Percentiles rank a stretch among this genome's conserved stretches.
Evolutionary conservation across 2,329 filamentous ascomycete species (phyloP).

Genomic region (Fusarium fujikuroi): DNA sequence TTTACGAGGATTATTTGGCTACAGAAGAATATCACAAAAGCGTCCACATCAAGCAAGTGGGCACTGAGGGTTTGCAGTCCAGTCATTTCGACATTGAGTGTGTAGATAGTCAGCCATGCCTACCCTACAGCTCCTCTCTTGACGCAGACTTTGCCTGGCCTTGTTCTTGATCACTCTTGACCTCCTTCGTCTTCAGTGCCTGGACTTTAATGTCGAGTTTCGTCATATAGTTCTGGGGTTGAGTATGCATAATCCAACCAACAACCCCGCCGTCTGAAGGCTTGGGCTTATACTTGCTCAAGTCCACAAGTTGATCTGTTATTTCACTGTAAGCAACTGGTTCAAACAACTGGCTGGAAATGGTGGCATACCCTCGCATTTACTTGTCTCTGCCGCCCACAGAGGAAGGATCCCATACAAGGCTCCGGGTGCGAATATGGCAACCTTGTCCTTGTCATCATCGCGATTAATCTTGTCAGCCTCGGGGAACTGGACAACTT

Average conservation of each 20-base stretch:
- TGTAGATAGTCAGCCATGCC: not conserved
- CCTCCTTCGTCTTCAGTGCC: conserved; percentile 46
- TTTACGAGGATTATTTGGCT: not conserved
- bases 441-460: conserved; percentile 51
- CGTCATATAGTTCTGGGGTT: conserved; percentile 47
- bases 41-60: not conserved
- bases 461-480: conserved; percentile 44
- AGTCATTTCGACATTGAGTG: not conserved
- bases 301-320: conserved; percentile 44
- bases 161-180: conserved; percentile 12
- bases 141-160: conserved; percentile 11
- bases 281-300: conserved; percentile 44
- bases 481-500: conserved; percentile 48
- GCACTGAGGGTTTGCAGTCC: not conserved
- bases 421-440: conserved; percentile 64
- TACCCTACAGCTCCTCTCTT: conserved; percentile 43
- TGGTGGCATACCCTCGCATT: conserved; percentile 54
- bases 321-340: conserved; percentile 5
- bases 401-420: conserved; percentile 61
- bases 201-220: conserved; percentile 51
- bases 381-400: conserved; percentile 57
- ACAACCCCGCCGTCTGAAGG: conserved; percentile 44
- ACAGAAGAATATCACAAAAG: not conserved
- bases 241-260: conserved; percentile 47
- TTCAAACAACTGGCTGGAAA: not conserved